phyloP scores from a whole-genome alignment of 1,284 basidiomycete genomes.

The Cutaneotrichosporon sp. region DNA sequence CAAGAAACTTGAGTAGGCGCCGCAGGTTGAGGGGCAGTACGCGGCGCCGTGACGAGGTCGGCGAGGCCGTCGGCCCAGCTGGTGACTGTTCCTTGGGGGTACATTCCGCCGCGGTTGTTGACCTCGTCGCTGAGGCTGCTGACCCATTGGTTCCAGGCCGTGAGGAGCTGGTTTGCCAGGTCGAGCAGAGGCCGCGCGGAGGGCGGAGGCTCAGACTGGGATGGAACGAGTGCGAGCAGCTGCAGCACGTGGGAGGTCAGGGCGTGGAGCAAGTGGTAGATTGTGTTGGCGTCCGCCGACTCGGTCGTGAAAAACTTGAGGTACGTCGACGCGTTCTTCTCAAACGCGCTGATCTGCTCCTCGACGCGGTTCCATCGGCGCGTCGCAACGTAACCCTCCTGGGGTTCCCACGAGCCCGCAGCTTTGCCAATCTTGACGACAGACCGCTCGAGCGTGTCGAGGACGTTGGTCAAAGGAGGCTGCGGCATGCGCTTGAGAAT shows the following conservation, averaged over 20 bases:
- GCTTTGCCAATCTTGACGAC: constrained; percentile 22
- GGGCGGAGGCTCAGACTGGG: constrained; percentile 15
- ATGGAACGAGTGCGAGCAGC: constrained; percentile 31
- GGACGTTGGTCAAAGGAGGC: constrained; percentile 33
- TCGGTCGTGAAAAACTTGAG: constrained; percentile 32
- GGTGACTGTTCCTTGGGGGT: constrained; percentile 28
- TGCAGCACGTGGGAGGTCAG: constrained; percentile 27
- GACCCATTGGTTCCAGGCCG: constrained; percentile 35
- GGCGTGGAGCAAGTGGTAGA: constrained; percentile 32
- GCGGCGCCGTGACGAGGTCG: constrained; percentile 12
- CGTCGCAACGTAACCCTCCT: constrained; percentile 16
- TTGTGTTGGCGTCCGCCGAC: constrained; percentile 23
- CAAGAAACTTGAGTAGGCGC: constrained; percentile 9
- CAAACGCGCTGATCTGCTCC: constrained; percentile 25
- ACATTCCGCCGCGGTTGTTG: constrained; percentile 43
- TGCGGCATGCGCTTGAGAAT: constrained; percentile 35
- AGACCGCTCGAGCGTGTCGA: constrained; percentile 29
- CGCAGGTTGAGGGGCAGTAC: neutral
- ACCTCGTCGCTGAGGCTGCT: constrained; percentile 29
- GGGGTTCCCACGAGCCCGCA: constrained; percentile 17
- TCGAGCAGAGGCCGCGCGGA: constrained; percentile 25
- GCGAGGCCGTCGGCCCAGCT: constrained; percentile 35
- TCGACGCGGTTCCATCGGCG: constrained; percentile 33
- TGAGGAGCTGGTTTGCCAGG: constrained; percentile 31
- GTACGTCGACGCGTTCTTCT: constrained; percentile 36